Percentiles rank a stretch among this genome's conserved stretches.
phyloP scores from a whole-genome alignment of 2,329 filamentous ascomycete genomes.

The Sporothrix pallida region DNA sequence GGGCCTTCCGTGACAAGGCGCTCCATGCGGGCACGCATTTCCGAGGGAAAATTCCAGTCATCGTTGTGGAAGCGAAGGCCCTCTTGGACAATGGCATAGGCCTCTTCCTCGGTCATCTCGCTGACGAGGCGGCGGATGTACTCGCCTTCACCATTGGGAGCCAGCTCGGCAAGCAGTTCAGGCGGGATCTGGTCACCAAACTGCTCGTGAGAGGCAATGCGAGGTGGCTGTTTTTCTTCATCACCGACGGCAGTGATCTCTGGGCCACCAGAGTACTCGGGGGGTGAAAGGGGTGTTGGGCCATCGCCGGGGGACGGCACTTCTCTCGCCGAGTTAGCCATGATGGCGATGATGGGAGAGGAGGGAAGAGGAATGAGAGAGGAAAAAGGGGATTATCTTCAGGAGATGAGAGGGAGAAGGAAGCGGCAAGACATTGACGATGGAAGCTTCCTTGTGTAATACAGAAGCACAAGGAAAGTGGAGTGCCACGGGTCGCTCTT shows the following conservation, averaged over 20 bases:
- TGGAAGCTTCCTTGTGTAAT: background rate
- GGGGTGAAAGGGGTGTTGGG: background rate
- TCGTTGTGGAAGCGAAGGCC: slow-evolving; percentile 49
- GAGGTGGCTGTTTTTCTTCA: slow-evolving; percentile 42
- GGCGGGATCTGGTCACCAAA: slow-evolving; percentile 49
- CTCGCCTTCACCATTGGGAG: slow-evolving; percentile 51
- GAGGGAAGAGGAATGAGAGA: background rate
- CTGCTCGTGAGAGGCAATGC: slow-evolving; percentile 33
- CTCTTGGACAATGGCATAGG: slow-evolving; percentile 49
- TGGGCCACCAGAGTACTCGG: background rate
- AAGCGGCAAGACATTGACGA: background rate
- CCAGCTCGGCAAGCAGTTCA: slow-evolving; percentile 49
- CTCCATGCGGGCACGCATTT: slow-evolving; percentile 51
- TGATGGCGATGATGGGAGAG: background rate
- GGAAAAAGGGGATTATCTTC: background rate
- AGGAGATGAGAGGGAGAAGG: background rate
- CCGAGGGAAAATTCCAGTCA: slow-evolving; percentile 53
- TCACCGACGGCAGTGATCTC: slow-evolving; percentile 35
- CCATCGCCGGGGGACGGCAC: slow-evolving; percentile 8
- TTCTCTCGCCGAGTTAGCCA: slow-evolving; percentile 5
- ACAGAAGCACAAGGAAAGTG: background rate
- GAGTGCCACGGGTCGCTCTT: slow-evolving; percentile 1
- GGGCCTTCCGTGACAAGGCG: slow-evolving; percentile 46
- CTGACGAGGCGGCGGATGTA: slow-evolving; percentile 52
- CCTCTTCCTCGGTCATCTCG: slow-evolving; percentile 52